These are phyloP conservation scores for Zoysia japonica DNA, from an alignment of 176 grass and related monocot species.

Conservation along the genomic window DNA sequence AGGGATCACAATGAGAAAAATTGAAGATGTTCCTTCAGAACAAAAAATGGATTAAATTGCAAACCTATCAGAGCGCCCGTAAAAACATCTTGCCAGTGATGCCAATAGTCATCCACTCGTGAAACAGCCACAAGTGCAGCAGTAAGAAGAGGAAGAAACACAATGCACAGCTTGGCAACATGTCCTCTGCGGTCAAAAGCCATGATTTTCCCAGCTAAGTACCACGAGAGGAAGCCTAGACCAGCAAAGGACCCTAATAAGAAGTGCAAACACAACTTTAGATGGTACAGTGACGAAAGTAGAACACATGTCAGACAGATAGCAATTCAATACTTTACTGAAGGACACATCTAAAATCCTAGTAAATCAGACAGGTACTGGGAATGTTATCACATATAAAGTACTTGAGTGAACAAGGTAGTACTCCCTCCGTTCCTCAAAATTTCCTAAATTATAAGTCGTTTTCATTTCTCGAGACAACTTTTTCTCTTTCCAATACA, in stretches of 20 bases:
- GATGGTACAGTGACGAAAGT: not conserved
- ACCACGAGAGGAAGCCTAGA: constrained; percentile 85
- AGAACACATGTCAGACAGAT: constrained; percentile 12
- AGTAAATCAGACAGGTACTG: not conserved
- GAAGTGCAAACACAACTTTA: not conserved
- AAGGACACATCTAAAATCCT: not conserved
- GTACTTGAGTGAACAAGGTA: not conserved
- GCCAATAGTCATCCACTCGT: constrained; percentile 91
- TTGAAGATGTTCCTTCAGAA: not conserved
- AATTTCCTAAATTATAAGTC: too few relatives aligned
- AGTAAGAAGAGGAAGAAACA: constrained; percentile 66
- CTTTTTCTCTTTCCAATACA: too few relatives aligned
- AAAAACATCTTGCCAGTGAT: constrained; percentile 92
- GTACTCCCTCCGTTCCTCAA: too few relatives aligned
- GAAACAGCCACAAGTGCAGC: constrained; percentile 76
- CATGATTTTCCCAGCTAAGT: constrained; percentile 75
- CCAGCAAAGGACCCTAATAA: constrained; percentile 77
- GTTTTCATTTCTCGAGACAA: too few relatives aligned
- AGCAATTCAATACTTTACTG: not conserved
- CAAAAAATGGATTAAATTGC: constrained; percentile 18
- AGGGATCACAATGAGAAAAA: not conserved
- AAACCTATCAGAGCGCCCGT: constrained; percentile 66
- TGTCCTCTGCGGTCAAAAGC: constrained; percentile 75
- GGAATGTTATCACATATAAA: not conserved
- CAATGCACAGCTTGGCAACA: constrained; percentile 71